Base-by-base conservation (phyloP, 1,139 yeast genomes). In the Pichia cactophila region DNA sequence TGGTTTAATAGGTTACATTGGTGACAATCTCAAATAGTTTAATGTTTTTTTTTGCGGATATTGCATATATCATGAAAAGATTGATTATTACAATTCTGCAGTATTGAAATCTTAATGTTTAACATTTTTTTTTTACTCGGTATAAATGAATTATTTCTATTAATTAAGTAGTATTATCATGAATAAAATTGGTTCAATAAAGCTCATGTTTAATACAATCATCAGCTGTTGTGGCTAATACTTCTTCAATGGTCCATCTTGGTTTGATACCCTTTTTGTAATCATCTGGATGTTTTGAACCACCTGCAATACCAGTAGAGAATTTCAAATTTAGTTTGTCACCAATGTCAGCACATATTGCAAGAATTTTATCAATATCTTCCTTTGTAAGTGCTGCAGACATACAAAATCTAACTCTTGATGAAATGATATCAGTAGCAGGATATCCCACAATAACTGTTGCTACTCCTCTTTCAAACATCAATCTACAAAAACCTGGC, bases 361-460 rank as follows among this genome's bases (percentile, higher is more conserved):
- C 74, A 58, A 92, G 75, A 42, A 90, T 77, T 57, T 80, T 77
- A 68, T 92, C 99, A 62, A 90, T 78, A 67, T 92, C 99, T 60
- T 86, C 94, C 69, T 92, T 92, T 31, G 96, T 92, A 60, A 94
- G 75, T 1, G 97, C 87, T 0, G 97, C 75, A 52, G 95, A 85
- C 57, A 94, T 85, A 73, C 99, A 92, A 61, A 92, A 79, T 66
- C 99, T 81, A 28, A 88, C 90, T 70, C 98, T 81, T 11, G 96
- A 87, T 48, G 90, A 80, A 37, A 87, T 83, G 57, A 92, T 75
- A 33, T 97, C 96, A 1, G 98, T 90, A 1, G 98, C 98, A 10
- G 99, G 99, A 64, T 92, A 92, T 31, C 97, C 96, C 44, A 90
- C 97, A 59, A 92, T 83, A 43, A 94, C 99, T 47, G 92, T 92